A percentile compares a stretch with the other conserved stretches of the same genome.
These are phyloP conservation scores for Mycena haematopus DNA, from an alignment of 768 basidiomycete species.

Conservation along the genomic window DNA sequence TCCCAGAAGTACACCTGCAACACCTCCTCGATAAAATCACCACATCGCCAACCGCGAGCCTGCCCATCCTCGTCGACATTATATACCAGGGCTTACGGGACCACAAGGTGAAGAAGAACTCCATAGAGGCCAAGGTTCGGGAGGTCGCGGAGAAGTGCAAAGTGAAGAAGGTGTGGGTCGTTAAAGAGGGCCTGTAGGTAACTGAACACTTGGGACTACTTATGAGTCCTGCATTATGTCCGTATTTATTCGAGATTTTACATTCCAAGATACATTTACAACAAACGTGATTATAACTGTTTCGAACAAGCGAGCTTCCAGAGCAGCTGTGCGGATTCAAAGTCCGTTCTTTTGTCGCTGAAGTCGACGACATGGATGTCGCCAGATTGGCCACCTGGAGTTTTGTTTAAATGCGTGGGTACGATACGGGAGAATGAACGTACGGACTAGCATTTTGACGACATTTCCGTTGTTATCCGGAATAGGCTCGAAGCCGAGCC, in stretches of 20 bases:
- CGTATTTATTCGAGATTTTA: conserved; percentile 13
- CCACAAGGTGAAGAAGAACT: conserved; percentile 83
- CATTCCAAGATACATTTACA: conserved; percentile 38
- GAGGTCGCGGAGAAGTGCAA: conserved; percentile 80
- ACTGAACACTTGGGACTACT: background rate
- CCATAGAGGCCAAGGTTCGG: conserved; percentile 80
- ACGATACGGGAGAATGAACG: conserved; percentile 37
- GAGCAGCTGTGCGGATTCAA: conserved; percentile 46
- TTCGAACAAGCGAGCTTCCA: conserved; percentile 56
- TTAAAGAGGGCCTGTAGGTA: conserved; percentile 46
- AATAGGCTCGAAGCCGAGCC: conserved; percentile 75
- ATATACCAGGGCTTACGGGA: conserved; percentile 71
- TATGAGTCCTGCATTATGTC: background rate
- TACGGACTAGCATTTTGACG: conserved; percentile 72
- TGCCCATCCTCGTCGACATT: conserved; percentile 73
- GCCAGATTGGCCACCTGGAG: conserved; percentile 55
- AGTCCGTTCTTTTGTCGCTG: conserved; percentile 39
- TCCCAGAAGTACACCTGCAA: conserved; percentile 72
- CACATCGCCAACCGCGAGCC: conserved; percentile 62
- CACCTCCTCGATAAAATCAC: conserved; percentile 69
- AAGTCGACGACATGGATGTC: conserved; percentile 53
- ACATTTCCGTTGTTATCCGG: conserved; percentile 56
- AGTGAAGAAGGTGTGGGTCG: conserved; percentile 75
- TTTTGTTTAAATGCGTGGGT: conserved; percentile 2
- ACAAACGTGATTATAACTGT: conserved; percentile 12